These are phyloP conservation scores for Starmera dryadoides DNA, from an alignment of 805 yeast genomes.

Conservation along the genomic window DNA sequence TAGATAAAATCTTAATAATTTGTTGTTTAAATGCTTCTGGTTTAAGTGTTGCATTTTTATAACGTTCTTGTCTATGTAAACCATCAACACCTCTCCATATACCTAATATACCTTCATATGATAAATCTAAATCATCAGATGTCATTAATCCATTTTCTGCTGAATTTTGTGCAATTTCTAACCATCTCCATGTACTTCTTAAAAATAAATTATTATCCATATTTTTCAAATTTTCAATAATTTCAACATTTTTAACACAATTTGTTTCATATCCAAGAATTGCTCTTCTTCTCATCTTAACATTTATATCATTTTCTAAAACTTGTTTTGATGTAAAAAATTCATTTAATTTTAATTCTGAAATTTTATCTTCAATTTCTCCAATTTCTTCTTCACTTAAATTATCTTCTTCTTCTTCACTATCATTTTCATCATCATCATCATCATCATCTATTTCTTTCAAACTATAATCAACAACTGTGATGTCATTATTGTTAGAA, in stretches of 20 bases:
- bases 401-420: constrained; percentile 1
- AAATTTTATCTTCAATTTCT: constrained; percentile 9
- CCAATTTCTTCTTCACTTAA: constrained; percentile 2
- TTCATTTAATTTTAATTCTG: constrained; percentile 14
- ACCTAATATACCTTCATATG: constrained; percentile 83
- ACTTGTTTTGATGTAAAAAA: constrained; percentile 33
- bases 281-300: constrained; percentile 67
- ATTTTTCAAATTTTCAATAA: constrained; percentile 46
- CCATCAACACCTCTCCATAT: constrained; percentile 77
- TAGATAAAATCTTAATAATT: constrained; percentile 24
- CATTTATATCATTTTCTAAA: constrained; percentile 66
- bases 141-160: constrained; percentile 61
- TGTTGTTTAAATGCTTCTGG: constrained; percentile 13
- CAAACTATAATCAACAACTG: constrained; percentile 15
- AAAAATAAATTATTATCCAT: constrained; percentile 49
- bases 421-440: constrained; percentile 1
- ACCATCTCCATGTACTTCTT: constrained; percentile 89
- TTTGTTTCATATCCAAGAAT: constrained; percentile 64
- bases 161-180: constrained; percentile 61
- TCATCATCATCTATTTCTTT: constrained; percentile 15
- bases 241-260: constrained; percentile 52
- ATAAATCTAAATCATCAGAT: constrained; percentile 66
- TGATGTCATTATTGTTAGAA: not conserved
- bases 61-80: constrained; percentile 41
- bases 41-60: constrained; percentile 16